A percentile compares a stretch with the other conserved stretches of the same genome.
These are phyloP conservation scores for Kregervanrija delftensis DNA, from an alignment of 805 yeast species.

Conservation along the genomic window DNA sequence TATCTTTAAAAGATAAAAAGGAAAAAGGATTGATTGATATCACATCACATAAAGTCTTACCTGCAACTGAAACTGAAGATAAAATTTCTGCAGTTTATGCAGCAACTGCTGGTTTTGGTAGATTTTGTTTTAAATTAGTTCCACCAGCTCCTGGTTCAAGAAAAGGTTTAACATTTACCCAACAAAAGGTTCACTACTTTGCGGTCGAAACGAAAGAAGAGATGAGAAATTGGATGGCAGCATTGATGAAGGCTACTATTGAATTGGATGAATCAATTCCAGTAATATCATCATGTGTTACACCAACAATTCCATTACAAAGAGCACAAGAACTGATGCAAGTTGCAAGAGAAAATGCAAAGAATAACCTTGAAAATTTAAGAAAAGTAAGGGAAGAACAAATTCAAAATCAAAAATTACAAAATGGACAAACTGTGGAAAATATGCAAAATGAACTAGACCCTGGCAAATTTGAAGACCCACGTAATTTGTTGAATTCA, in stretches of 20 bases:
- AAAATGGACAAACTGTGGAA: slow-evolving; percentile 6
- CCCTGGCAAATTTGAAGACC: no score
- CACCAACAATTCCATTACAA: slow-evolving; percentile 88
- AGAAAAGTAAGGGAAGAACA: slow-evolving; percentile 32
- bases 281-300: slow-evolving; percentile 83
- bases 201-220: slow-evolving; percentile 90
- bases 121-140: slow-evolving; percentile 82
- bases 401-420: slow-evolving; percentile 8
- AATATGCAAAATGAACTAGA: no score
- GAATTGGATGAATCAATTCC: slow-evolving; percentile 93
- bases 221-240: slow-evolving; percentile 93
- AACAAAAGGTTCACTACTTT: slow-evolving; percentile 91
- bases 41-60: slow-evolving; percentile 87
- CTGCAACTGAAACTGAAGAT: slow-evolving; percentile 73
- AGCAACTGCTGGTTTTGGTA: slow-evolving; percentile 89
- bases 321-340: slow-evolving; percentile 83
- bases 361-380: slow-evolving; percentile 40
- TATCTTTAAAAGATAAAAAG: slow-evolving; percentile 65
- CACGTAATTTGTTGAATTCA: neutral
- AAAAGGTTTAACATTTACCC: slow-evolving; percentile 93
- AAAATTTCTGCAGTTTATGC: slow-evolving; percentile 77
- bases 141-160: slow-evolving; percentile 98
- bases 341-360: slow-evolving; percentile 72
- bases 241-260: slow-evolving; percentile 90
- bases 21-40: slow-evolving; percentile 95